Percentiles rank a stretch among this genome's conserved stretches.
Conservation (phyloP, 129 eudicot species). For the Ambrosia trifida region DNA sequence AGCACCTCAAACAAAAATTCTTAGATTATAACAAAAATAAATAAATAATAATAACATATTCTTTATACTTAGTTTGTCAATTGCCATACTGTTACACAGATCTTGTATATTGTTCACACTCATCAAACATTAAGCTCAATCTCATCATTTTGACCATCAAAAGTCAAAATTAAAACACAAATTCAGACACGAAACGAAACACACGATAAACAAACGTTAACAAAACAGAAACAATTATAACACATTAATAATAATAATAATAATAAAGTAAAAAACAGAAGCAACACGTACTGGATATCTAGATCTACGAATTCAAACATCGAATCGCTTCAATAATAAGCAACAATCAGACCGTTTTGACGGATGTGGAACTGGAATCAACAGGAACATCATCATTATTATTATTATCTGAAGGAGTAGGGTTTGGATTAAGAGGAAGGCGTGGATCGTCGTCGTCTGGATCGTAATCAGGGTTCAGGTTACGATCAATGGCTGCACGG, state of each 20-base stretch:
- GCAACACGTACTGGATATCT: conserved; percentile 25
- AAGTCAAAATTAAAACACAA: background rate
- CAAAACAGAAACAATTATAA: background rate
- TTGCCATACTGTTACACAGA: background rate
- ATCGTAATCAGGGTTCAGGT: conserved; percentile 86
- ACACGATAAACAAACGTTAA: background rate
- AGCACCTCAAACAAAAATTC: too few relatives aligned
- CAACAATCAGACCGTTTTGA: conserved; percentile 41
- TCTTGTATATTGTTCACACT: background rate
- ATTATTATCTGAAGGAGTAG: conserved; percentile 19
- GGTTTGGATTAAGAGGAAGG: conserved; percentile 62
- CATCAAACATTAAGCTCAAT: background rate
- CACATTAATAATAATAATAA: background rate
- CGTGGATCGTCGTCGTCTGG: conserved; percentile 67
- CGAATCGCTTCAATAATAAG: background rate
- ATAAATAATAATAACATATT: too few relatives aligned
- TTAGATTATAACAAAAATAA: too few relatives aligned
- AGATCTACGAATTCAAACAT: background rate
- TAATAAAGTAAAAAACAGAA: background rate
- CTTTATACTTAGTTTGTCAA: background rate
- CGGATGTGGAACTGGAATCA: conserved; percentile 31
- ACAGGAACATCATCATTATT: too few relatives aligned
- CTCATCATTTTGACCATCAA: conserved; percentile 12
- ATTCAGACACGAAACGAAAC: background rate
- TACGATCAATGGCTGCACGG: conserved; percentile 87